Conservation (phyloP, 495 filamentous ascomycete genomes). For the Aspergillus wentii region DNA sequence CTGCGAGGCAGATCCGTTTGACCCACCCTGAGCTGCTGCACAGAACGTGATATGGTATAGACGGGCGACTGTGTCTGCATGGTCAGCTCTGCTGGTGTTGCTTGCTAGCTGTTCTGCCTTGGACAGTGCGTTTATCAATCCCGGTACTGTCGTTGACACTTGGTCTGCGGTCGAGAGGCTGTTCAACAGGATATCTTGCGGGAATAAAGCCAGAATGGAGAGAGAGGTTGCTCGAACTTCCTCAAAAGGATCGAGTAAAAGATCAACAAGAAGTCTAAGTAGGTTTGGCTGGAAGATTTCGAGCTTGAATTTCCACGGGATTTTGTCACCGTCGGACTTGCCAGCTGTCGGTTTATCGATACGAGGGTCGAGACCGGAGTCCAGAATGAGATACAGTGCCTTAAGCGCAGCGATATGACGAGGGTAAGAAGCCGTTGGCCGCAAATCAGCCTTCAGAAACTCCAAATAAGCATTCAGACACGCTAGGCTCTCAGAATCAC, state of each 20-base stretch:
- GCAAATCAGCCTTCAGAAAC: conserved; percentile 68
- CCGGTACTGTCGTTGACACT: conserved; percentile 3
- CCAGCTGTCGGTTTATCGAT: conserved; percentile 5
- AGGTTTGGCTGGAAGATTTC: conserved; percentile 49
- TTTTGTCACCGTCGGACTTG: conserved; percentile 15
- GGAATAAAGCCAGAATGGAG: conserved; percentile 49
- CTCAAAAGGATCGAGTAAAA: conserved; percentile 84
- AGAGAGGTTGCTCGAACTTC: conserved; percentile 72
- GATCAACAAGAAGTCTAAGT: conserved; percentile 59
- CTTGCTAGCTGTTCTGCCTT: conserved; percentile 51
- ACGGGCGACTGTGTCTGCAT: conserved; percentile 79
- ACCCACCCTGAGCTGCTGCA: conserved; percentile 19
- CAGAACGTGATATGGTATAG: conserved; percentile 47
- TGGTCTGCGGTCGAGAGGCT: conserved; percentile 6
- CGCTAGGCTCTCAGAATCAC: conserved; percentile 39
- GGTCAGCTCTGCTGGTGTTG: conserved; percentile 73
- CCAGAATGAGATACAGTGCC: conserved; percentile 55
- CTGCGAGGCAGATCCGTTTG: conserved; percentile 10
- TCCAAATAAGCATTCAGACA: conserved; percentile 67
- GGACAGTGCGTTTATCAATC: conserved; percentile 25
- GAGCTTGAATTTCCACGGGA: conserved; percentile 47
- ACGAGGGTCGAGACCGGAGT: conserved; percentile 45
- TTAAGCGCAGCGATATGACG: conserved; percentile 78
- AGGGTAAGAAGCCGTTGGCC: conserved; percentile 76
- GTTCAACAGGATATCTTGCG: conserved; percentile 19